Evolutionary conservation across 129 eudicot genomes (phyloP).

Genomic region (Escallonia rubra): DNA sequence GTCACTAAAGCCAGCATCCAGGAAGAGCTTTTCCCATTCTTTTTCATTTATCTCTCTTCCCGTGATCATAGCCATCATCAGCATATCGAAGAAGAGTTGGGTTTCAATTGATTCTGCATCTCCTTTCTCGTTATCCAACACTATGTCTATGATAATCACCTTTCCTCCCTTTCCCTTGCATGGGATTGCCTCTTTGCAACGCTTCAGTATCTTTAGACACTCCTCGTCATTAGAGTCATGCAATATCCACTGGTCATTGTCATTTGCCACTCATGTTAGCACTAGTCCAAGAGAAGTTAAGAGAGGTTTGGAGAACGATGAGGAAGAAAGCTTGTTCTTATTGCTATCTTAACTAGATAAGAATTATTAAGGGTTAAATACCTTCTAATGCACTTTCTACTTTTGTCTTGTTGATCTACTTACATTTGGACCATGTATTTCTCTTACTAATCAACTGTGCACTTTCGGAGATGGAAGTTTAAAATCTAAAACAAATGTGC

Average conservation of each 20-base stretch:
- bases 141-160: slow-evolving; percentile 40
- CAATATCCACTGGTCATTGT: slow-evolving; percentile 42
- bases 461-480: no score
- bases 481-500: no score
- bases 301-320: no score
- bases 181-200: slow-evolving; percentile 32
- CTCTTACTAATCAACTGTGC: no score
- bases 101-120: slow-evolving; percentile 12
- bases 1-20: slow-evolving; percentile 24
- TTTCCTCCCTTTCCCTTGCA: slow-evolving; percentile 31
- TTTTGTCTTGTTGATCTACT: no score
- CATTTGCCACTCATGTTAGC: neutral
- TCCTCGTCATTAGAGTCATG: slow-evolving; percentile 41
- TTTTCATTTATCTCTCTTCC: slow-evolving; percentile 36
- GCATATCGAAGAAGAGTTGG: slow-evolving; percentile 31
- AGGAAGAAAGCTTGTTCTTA: no score
- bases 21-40: slow-evolving; percentile 36
- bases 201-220: slow-evolving; percentile 31
- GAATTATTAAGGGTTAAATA: no score
- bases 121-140: slow-evolving; percentile 9
- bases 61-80: slow-evolving; percentile 8
- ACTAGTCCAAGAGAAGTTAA: no score
- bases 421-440: no score
- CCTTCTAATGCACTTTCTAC: no score
- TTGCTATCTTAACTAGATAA: no score